phyloP scores from a whole-genome alignment of 306 rosid genomes.

The Clitoria ternatea region DNA sequence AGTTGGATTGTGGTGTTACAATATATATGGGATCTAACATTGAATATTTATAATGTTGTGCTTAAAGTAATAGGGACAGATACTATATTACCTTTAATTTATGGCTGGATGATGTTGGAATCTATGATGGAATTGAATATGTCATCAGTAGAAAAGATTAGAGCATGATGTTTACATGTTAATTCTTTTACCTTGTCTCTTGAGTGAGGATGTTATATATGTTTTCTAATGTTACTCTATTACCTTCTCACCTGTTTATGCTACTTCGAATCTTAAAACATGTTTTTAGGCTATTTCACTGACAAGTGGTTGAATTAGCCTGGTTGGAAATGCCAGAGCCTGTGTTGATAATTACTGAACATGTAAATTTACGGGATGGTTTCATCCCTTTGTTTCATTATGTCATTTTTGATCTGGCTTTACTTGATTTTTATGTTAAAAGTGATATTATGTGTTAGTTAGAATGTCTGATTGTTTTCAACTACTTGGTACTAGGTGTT shows the following conservation, averaged over 20 bases:
- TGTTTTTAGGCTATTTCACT: not conserved
- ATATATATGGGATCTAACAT: too few relatives aligned
- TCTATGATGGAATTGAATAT: too few relatives aligned
- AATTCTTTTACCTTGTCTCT: constrained; percentile 30
- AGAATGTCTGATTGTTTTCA: not conserved
- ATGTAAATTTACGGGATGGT: not conserved
- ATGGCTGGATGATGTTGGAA: too few relatives aligned
- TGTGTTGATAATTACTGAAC: not conserved
- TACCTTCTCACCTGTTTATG: constrained; percentile 5
- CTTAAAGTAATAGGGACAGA: too few relatives aligned
- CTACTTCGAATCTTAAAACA: not conserved
- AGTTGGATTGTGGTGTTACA: too few relatives aligned
- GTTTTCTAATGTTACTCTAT: not conserved
- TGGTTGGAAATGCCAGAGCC: not conserved
- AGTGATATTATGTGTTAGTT: not conserved
- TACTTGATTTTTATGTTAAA: not conserved
- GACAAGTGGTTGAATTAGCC: not conserved
- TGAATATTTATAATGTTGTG: too few relatives aligned
- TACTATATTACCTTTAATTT: too few relatives aligned
- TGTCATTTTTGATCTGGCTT: not conserved
- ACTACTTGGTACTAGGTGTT: not conserved
- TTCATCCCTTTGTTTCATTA: not conserved
- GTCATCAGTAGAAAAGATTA: too few relatives aligned
- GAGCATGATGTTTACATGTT: too few relatives aligned
- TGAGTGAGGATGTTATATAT: not conserved